Percentiles rank a stretch among this genome's conserved stretches.
Evolutionary conservation across 2,329 filamentous ascomycete species (phyloP).

Genomic region (Talaromyces rugulosus): DNA sequence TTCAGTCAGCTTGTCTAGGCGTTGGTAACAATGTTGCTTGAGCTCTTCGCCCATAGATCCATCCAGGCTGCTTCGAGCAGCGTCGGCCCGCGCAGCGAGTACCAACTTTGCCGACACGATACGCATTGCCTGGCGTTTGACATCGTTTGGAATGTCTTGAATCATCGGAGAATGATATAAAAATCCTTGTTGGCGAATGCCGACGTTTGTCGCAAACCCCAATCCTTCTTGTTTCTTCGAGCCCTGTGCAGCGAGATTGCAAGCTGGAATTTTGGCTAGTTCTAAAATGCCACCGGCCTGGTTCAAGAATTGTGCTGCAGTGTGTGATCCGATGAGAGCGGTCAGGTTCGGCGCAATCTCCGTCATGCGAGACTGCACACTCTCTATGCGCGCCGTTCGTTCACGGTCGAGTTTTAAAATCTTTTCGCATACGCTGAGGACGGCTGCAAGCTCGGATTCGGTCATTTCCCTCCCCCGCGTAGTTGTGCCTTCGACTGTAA

Average conservation of each 20-base stretch:
- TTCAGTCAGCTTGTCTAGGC: constrained; percentile 88
- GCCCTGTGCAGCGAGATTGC: constrained; percentile 86
- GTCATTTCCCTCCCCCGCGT: constrained; percentile 76
- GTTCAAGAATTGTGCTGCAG: constrained; percentile 94
- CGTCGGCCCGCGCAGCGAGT: constrained; percentile 86
- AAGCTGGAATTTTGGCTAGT: constrained; percentile 86
- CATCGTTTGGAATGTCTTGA: constrained; percentile 73
- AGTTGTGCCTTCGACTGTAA: constrained; percentile 89
- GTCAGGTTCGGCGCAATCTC: constrained; percentile 94
- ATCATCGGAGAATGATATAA: constrained; percentile 91
- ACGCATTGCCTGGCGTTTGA: constrained; percentile 90
- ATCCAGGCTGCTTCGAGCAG: constrained; percentile 74
- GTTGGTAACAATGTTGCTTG: constrained; percentile 74
- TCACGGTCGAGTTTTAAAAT: constrained; percentile 81
- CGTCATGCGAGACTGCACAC: constrained; percentile 95
- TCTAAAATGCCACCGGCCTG: constrained; percentile 84
- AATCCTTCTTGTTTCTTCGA: constrained; percentile 78
- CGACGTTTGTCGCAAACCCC: constrained; percentile 88
- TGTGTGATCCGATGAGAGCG: constrained; percentile 82
- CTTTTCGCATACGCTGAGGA: constrained; percentile 79
- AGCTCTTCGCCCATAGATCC: constrained; percentile 80
- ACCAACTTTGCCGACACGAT: constrained; percentile 92
- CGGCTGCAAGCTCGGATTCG: constrained; percentile 67
- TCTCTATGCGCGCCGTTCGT: constrained; percentile 82
- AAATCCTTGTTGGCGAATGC: constrained; percentile 85